Evolutionary conservation across 257 asterid genomes (phyloP), one percentile per base, ranked within the genome.

Genomic region (Solanum virginianum): DNA sequence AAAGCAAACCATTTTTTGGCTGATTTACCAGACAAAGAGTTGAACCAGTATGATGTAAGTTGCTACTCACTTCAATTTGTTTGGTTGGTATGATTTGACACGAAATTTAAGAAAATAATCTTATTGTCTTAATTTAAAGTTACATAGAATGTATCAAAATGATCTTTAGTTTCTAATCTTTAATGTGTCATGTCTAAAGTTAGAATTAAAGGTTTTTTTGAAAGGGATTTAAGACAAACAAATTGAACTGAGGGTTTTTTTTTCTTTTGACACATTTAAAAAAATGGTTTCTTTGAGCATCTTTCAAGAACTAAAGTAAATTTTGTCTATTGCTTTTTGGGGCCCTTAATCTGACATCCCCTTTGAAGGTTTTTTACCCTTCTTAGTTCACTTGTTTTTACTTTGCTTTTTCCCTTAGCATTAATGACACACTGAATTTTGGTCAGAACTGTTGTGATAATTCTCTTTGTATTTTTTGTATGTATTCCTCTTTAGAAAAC

Each of bases 1-100:
- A 97, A 97, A 92, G 99, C 99, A 79, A 97, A 97, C 91, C 98
- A 97, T 93, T 97, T 97, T 93, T 89, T 93, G 84, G 96, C 98
- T 49, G 98, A 95, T 87, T 88, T 97, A 85, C 99, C 99, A 43
- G 89, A 95, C 90, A 97, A 97, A 93, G 99, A 97, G 87, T 90
- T 97, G 87, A 94, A 91, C 87, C 98, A 97, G 80, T 97, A 97
- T 91, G 98, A 97, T 93, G 99, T 97, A 92, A 94, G 97, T 79
- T 85, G 32, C 84, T 86, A 75, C 10, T 8, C 11, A 0, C 8
- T 68, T 60, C 16, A 60, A 10, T 60, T 60, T n/a, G 15, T 60
- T 0, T 10, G 6, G 41, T 36, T 36, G 41, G 41, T 36, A 36
- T 36, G 41, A 36, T 36, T 36, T 36, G 41, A 36, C 1, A 36